Base-by-base conservation (phyloP, 2,329 filamentous ascomycete genomes). In the Pseudogymnoascus sp. region DNA sequence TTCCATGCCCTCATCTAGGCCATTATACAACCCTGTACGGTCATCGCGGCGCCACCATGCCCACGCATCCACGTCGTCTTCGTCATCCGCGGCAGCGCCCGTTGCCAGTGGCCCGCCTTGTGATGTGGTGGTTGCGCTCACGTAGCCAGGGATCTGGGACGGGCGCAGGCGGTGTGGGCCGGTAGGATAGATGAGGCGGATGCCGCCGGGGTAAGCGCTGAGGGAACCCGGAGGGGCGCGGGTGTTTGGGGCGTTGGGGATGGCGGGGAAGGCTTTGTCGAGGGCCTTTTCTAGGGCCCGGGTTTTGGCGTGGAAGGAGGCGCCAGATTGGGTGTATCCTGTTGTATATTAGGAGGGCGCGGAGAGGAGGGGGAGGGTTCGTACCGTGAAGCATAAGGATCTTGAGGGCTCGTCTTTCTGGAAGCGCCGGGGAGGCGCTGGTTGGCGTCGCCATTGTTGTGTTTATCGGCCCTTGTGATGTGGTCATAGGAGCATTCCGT, bases 251-350 rank as follows among this genome's bases (percentile, higher is more conserved):
- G 73, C 79, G 69, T 83, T 73, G 59, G 82, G 76, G 49, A 86
- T 81, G 1, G 81, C 75, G 7, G 84, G 82, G 66, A 97, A 88
- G 29, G 84, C 78, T 72, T 96, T 96, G 65, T 79, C 75, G 63
- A 97, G 82, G 61, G 87, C 79, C 75, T 97, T 96, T 69, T 92
- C 85, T 1, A 97, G 80, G 10, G 91, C 91, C 74, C 91, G 90
- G 52, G 91, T 95, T 78, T 97, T 97, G 74, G 88, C 84, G 73
- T 85, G 88, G 83, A 97, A 97, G 66, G 92, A 80, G 3, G 87
- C 76, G 3, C 92, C 92, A 29, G 90, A 95, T 80, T 97, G 93
- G 6, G 93, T 96, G 82, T 87, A 97, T 75, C 93, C 89, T 87
- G 63, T 10, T 26, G 0, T 59, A 35, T 38, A 45, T 49, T 33